phyloP scores from a whole-genome alignment of 257 asterid genomes.

The Cinchona pubescens region DNA sequence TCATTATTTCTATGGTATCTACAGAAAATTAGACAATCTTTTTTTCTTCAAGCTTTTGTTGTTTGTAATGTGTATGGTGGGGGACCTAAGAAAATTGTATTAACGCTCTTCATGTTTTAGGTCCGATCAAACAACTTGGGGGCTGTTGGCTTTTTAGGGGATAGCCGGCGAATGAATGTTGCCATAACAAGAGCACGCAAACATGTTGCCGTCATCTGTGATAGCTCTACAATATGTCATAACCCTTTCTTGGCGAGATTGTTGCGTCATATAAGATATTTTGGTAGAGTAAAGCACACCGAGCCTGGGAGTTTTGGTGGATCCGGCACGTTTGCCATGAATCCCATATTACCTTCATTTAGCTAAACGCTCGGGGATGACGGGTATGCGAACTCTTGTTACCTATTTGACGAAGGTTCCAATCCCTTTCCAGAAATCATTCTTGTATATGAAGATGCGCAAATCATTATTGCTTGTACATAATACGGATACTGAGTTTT shows the following conservation, averaged over 20 bases:
- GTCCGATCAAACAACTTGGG: constrained; percentile 96
- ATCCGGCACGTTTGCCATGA: constrained; percentile 76
- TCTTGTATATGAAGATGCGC: constrained; percentile 2
- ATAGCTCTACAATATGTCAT: constrained; percentile 96
- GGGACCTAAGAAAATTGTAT: background rate
- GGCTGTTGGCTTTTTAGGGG: constrained; percentile 97
- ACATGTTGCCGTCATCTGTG: constrained; percentile 83
- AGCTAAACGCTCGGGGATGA: constrained; percentile 20
- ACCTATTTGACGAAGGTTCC: background rate
- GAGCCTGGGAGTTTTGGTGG: constrained; percentile 84
- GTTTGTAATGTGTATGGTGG: background rate
- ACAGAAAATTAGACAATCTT: background rate
- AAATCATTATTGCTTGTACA: background rate
- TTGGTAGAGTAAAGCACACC: constrained; percentile 79
- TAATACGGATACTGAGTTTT: background rate
- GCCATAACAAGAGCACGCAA: constrained; percentile 95
- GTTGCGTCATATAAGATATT: constrained; percentile 80
- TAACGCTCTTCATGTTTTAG: constrained; percentile 28
- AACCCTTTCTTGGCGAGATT: constrained; percentile 89
- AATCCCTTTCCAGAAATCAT: background rate
- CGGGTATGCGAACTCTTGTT: background rate
- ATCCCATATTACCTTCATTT: constrained; percentile 78
- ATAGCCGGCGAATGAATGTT: constrained; percentile 89
- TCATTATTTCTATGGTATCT: constrained; percentile 87
- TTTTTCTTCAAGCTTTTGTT: background rate